Evolutionary conservation across 495 filamentous ascomycete species (phyloP).

Genomic region (Ascodesmis nigricans): DNA sequence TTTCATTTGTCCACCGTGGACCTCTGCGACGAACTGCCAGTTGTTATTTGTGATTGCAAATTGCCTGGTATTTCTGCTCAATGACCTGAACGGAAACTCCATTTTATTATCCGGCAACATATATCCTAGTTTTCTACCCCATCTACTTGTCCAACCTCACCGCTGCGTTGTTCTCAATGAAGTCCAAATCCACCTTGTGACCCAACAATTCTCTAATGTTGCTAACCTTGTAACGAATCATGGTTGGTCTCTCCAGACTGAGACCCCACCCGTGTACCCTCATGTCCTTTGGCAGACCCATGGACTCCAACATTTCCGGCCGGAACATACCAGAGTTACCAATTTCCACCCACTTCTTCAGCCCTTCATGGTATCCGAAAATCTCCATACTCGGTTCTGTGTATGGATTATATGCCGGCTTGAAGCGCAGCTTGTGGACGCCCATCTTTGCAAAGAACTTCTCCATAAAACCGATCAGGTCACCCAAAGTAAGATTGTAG

Average conservation of each 20-base stretch:
- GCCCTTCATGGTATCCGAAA: constrained; percentile 74
- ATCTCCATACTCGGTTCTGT: constrained; percentile 98
- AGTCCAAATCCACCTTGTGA: constrained; percentile 63
- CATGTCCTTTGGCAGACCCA: constrained; percentile 66
- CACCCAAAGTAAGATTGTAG: constrained; percentile 72
- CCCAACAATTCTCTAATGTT: constrained; percentile 74
- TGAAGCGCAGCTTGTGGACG: constrained; percentile 68
- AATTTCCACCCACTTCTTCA: constrained; percentile 86
- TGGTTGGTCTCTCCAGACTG: constrained; percentile 80
- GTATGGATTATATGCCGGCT: constrained; percentile 95
- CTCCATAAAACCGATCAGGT: constrained; percentile 88
- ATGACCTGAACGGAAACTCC: too few species aligned
- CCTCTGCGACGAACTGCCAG: too few species aligned
- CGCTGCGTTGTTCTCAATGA: constrained; percentile 64
- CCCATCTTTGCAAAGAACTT: constrained; percentile 95
- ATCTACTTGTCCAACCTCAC: constrained; percentile 56
- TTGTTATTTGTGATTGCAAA: too few species aligned
- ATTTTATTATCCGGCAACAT: too few species aligned
- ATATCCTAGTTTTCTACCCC: too few species aligned
- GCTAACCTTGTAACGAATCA: constrained; percentile 79
- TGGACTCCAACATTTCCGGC: constrained; percentile 75
- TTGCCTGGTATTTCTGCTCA: too few species aligned
- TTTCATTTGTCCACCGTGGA: too few species aligned
- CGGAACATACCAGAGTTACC: constrained; percentile 97
- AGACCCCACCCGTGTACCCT: constrained; percentile 79